These are phyloP conservation scores for Stenogyne calaminthoides DNA, from an alignment of 305 asterid species.

Conservation along the genomic window DNA sequence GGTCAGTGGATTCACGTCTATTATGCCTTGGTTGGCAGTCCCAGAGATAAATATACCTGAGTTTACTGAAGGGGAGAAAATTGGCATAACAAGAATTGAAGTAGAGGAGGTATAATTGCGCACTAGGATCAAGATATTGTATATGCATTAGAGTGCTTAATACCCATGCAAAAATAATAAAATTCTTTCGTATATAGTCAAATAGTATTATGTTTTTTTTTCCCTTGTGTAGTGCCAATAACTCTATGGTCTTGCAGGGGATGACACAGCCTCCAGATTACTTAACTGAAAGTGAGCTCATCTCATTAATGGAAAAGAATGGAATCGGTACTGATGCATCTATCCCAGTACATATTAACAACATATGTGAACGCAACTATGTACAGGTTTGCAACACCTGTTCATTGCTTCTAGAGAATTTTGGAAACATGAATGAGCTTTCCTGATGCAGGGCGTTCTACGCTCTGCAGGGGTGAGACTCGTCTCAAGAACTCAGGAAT, in stretches of 20 bases:
- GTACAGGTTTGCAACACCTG: constrained; percentile 67
- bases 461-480: no score
- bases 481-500: no score
- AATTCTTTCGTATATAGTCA: constrained; percentile 10
- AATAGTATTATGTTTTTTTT: background rate
- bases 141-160: constrained; percentile 4
- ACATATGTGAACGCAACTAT: constrained; percentile 86
- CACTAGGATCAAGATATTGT: no score
- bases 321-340: constrained; percentile 97
- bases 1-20: constrained; percentile 73
- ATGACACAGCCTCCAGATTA: constrained; percentile 79
- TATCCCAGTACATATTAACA: constrained; percentile 87
- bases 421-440: constrained; percentile 17
- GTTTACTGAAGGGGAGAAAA: constrained; percentile 64
- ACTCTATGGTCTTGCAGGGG: constrained; percentile 56
- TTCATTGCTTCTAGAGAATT: constrained; percentile 12
- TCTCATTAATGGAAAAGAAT: constrained; percentile 85
- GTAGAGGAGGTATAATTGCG: constrained; percentile 77
- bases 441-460: no score
- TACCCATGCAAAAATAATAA: constrained; percentile 25
- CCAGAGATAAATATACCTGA: constrained; percentile 70
- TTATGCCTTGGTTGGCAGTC: constrained; percentile 94
- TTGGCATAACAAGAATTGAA: constrained; percentile 61
- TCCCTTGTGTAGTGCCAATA: constrained; percentile 15
- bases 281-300: constrained; percentile 87